Conservation (phyloP, 1,284 basidiomycete genomes). For the Trametes hirsuta region DNA sequence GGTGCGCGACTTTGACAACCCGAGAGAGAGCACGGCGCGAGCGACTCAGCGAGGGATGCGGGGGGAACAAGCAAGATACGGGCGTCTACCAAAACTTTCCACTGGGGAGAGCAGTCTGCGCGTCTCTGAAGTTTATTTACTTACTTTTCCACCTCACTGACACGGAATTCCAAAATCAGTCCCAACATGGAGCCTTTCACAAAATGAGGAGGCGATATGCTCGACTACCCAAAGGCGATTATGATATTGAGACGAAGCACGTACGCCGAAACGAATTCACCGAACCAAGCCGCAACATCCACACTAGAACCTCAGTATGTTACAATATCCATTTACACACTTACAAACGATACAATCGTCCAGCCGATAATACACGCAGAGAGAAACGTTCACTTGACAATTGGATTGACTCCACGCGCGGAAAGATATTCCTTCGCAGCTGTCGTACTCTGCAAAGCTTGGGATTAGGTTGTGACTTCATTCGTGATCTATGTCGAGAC, state of each 20-base stretch:
- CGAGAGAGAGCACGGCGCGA: background rate
- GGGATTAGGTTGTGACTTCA: background rate
- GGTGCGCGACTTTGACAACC: background rate
- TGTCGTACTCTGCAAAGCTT: constrained; percentile 42
- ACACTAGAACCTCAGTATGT: no score
- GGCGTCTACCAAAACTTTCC: constrained; percentile 16
- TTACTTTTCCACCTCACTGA: no score
- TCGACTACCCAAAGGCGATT: no score
- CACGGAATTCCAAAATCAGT: no score
- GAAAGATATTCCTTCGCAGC: constrained; percentile 53
- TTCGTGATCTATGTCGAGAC: constrained; percentile 30
- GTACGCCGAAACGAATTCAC: no score
- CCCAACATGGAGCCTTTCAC: no score
- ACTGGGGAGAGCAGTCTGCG: background rate
- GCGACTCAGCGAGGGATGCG: background rate
- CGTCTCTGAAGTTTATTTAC: background rate
- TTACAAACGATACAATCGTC: background rate
- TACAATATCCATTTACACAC: background rate
- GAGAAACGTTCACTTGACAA: constrained; percentile 42
- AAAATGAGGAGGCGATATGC: no score
- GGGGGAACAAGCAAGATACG: background rate
- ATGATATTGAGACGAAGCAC: no score
- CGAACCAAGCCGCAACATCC: no score
- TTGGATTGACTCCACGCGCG: constrained; percentile 54
- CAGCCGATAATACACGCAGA: background rate